Evolutionary conservation across 2,329 filamentous ascomycete genomes (phyloP), one percentile per base, ranked within the genome.

Genomic region (Penicillium fuscoglaucum): DNA sequence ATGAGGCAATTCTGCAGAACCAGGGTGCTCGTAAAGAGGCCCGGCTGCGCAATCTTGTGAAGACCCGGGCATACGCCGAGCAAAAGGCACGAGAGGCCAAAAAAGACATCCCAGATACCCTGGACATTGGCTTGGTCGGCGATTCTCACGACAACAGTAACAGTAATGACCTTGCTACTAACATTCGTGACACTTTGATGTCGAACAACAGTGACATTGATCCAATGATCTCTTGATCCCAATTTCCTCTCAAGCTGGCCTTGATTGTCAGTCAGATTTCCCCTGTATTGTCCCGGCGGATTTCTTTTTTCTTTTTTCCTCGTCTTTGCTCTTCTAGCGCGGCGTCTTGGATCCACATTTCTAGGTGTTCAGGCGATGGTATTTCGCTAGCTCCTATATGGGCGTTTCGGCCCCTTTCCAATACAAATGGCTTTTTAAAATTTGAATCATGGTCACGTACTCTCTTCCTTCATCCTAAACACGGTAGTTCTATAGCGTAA

Each of bases 41-140:
- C 13, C 89, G 90, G 28, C 90, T 99, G 63, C 84, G 90, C 56
- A 86, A 90, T 63, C 81, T 99, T 3, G 87, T 96, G 41, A 88
- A 88, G 69, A 83, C 96, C 71, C 85, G 93, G 57, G 87, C 88
- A 0, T 99, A 93, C 91, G 88, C 91, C 10, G 93, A 98, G 75
- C 69, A 77, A 43, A 79, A 79, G 61, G 79, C 79, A n/a, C 71
- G 77, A 39, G 76, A 79, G 50, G 69, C 72, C 15, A 80, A 79
- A 59, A 79, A 77, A 61, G 75, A 80, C 55, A 68, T 81, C 13
- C 79, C 79, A 13, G 76, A 78, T 28, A 75, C 76, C 49, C 64
- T 81, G 50, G 75, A 76, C 40, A 72, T 81, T 49, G 78, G 78
- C 29, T 73, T 81, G n/a, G 71, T 75, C 47, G 68, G 68, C 43